These are phyloP conservation scores for Pleurotus eryngii DNA, from an alignment of 768 basidiomycete species.

Conservation along the genomic window DNA sequence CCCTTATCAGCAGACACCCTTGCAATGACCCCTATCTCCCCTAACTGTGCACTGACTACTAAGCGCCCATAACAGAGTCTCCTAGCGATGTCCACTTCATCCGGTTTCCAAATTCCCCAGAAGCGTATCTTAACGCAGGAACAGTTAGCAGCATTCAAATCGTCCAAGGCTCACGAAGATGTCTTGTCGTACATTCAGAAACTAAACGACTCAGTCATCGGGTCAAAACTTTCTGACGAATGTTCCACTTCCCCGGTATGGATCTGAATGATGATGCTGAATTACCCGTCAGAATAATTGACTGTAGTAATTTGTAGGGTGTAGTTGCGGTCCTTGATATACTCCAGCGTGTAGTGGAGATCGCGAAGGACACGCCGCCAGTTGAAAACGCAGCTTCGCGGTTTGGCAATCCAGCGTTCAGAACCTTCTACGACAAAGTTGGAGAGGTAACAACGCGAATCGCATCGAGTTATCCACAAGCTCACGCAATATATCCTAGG, in stretches of 20 bases:
- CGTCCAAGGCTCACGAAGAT: slow-evolving; percentile 63
- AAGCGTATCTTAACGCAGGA: slow-evolving; percentile 75
- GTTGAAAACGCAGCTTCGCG: slow-evolving; percentile 88
- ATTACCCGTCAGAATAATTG: slow-evolving; percentile 4
- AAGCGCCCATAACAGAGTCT: not conserved
- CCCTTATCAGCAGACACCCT: too few relatives aligned
- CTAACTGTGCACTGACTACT: too few relatives aligned
- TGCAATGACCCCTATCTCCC: too few relatives aligned
- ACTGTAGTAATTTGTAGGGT: slow-evolving; percentile 39
- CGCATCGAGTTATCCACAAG: too few relatives aligned
- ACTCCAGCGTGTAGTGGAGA: slow-evolving; percentile 61
- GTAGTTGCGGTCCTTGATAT: slow-evolving; percentile 58
- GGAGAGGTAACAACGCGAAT: slow-evolving; percentile 42
- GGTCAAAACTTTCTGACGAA: slow-evolving; percentile 69
- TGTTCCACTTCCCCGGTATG: slow-evolving; percentile 60
- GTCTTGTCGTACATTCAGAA: slow-evolving; percentile 69
- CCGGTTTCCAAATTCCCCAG: slow-evolving; percentile 44
- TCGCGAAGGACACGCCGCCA: slow-evolving; percentile 73
- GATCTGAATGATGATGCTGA: slow-evolving; percentile 1
- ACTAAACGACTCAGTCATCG: slow-evolving; percentile 73
- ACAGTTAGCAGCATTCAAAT: slow-evolving; percentile 81
- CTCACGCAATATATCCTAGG: slow-evolving; percentile 29
- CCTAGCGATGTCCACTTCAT: not conserved
- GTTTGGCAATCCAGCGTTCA: slow-evolving; percentile 97
- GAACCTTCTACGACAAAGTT: slow-evolving; percentile 85